Evolutionary conservation across 306 rosid genomes (phyloP), one percentile per base, ranked within the genome.

Genomic region (Canavalia ensiformis): DNA sequence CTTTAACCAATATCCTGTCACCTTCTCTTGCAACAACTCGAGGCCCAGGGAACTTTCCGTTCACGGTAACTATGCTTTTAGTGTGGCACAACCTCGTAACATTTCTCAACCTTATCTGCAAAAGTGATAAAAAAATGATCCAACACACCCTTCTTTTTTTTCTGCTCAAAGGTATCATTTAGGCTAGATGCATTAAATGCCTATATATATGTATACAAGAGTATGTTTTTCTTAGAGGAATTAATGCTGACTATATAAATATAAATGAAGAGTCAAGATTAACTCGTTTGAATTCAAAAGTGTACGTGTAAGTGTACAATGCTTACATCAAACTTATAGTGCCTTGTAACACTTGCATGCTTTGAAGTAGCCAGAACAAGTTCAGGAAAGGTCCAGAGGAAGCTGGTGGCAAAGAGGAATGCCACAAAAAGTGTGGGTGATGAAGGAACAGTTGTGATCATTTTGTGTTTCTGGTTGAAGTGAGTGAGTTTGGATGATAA

Each of bases 1-100:
- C 97, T 82, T 72, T 87, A 64, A 92, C 85, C 74, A 91, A 31
- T 35, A 92, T 7, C 76, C 84, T 91, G 56, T 91, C 97, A n/a
- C 95, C 94, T 70, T 92, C 95, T 84, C 94, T 87, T 33, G 86
- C 94, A 79, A 86, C 18, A 52, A 92, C 65, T 4, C 86, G 77
- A 81, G 95, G 94, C 50, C 97, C 95, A 0, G 94, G 97, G 56
- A 90, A 92, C 78, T 79, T 86, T 1, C 92, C 92, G 18, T 92
- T 92, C 59, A 89, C 91, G 0, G 94, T 84, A 41, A 90, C 75
- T 2, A 90, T 35, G 82, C 88, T 86, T 85, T 90, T 92, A 5
- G 88, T 89, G 84, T 76, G 85, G 79, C 95, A 90, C 76, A 92
- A 64, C 64, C 95, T 84, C 1, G 91, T 92, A 49, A 89, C 77